phyloP scores from a whole-genome alignment of 352 stramenopile genomes.

The Pythium sukuiense region DNA sequence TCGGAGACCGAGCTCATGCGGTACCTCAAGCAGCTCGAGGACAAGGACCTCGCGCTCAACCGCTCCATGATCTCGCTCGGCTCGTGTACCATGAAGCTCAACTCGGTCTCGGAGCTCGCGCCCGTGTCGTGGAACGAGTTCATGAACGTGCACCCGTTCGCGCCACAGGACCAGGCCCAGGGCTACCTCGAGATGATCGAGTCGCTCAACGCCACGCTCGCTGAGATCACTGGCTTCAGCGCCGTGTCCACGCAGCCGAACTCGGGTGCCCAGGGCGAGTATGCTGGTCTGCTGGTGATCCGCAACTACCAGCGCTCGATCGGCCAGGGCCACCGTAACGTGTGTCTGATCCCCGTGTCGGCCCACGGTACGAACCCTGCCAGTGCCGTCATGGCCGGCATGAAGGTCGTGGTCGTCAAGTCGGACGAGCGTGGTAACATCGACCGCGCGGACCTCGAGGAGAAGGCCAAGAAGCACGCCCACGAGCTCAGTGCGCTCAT shows the following conservation, averaged over 20 bases:
- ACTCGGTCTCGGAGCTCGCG: slow-evolving; percentile 96
- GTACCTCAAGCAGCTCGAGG: slow-evolving; percentile 98
- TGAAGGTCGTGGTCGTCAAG: slow-evolving; percentile 98
- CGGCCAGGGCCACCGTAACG: slow-evolving; percentile 93
- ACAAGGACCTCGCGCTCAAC: slow-evolving; percentile 99
- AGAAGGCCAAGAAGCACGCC: slow-evolving; percentile 95
- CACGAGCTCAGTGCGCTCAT: slow-evolving; percentile 97
- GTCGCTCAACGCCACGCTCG: slow-evolving; percentile 94
- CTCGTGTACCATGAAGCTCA: slow-evolving; percentile 99
- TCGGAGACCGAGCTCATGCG: slow-evolving; percentile 95
- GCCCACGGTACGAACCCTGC: slow-evolving; percentile 98
- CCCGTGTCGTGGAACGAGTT: slow-evolving; percentile 98
- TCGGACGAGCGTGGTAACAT: slow-evolving; percentile 96
- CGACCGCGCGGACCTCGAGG: slow-evolving; percentile 93
- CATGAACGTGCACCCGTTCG: slow-evolving; percentile 98
- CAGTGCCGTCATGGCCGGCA: slow-evolving; percentile 97
- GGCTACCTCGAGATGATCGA: slow-evolving; percentile 98
- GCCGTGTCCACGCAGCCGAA: slow-evolving; percentile 98
- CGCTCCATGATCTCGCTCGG: slow-evolving; percentile 99
- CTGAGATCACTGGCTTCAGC: slow-evolving; percentile 98
- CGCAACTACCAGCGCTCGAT: slow-evolving; percentile 93
- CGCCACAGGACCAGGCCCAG: slow-evolving; percentile 91
- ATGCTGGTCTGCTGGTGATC: slow-evolving; percentile 96
- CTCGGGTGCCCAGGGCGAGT: slow-evolving; percentile 97
- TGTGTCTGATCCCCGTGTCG: slow-evolving; percentile 98